phyloP scores from a whole-genome alignment of 1,139 yeast species.

The Geotrichum europaeum region DNA sequence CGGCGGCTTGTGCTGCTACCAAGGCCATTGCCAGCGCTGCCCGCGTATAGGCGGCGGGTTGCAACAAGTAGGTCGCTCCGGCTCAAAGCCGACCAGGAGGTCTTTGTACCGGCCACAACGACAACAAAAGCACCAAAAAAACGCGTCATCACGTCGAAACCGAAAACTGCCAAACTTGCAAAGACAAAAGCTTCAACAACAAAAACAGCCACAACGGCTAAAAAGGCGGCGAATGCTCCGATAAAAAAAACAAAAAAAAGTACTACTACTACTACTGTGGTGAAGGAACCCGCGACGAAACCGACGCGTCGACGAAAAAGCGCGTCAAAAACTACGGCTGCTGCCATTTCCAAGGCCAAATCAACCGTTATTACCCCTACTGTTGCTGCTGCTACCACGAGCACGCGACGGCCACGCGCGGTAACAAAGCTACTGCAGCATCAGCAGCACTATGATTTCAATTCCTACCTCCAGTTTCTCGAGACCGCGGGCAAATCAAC shows the following conservation, averaged over 20 bases:
- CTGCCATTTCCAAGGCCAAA: background rate
- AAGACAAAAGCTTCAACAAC: background rate
- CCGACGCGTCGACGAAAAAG: background rate
- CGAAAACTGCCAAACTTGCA: background rate
- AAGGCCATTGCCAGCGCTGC: background rate
- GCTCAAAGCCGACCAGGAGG: background rate
- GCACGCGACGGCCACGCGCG: background rate
- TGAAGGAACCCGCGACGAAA: background rate
- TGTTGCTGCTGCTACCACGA: background rate
- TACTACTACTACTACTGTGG: background rate
- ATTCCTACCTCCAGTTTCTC: slow-evolving; percentile 8
- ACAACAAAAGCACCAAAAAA: background rate
- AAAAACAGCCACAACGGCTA: background rate
- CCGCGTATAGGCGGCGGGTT: background rate
- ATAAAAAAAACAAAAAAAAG: background rate
- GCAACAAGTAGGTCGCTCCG: background rate
- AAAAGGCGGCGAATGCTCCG: background rate
- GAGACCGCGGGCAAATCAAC: slow-evolving; percentile 7
- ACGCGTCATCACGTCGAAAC: background rate
- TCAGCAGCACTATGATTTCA: slow-evolving; percentile 8
- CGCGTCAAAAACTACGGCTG: background rate
- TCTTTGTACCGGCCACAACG: background rate
- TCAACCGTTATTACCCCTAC: background rate
- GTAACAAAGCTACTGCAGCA: background rate
- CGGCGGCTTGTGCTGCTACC: background rate